Evolutionary conservation across 352 stramenopile species (phyloP), one percentile per base, ranked within the genome.

Genomic region (Globisporangium carolinianum): DNA sequence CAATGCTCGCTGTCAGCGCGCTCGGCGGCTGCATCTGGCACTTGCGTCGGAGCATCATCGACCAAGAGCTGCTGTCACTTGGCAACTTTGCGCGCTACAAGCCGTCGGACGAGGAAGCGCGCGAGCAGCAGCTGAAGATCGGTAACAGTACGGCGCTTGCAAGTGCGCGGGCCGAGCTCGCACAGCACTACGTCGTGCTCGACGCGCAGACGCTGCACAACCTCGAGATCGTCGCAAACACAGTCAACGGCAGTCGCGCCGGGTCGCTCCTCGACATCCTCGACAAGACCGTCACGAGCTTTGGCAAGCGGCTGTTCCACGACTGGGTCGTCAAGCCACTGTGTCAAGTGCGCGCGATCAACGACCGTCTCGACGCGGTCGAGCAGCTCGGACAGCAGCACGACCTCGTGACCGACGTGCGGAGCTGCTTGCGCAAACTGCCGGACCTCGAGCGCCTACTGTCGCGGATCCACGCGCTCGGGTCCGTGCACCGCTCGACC

Each of bases 201-300:
- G 97, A 99, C 65, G 96, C 94, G 11, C 96, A 96, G 39, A 98
- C 97, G 6, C 86, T 99, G 18, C 81, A 96, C 39, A 99, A 99
- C 63, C 77, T 99, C 10, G 97, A 99, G 71, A 79, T 98, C 15
- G 68, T 98, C 12, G 75, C 66, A 12, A 97, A 97, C 69, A 97
- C 76, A 71, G 93, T 83, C 62, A 94, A 97, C 61, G 84, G 94
- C 42, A 90, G 79, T 4, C 87, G 84, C 15, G 79, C 84, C 24
- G 96, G 96, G 5, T 97, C 86, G 18, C 77, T 99, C 12, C 98
- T 96, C 35, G 72, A 91, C 56, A 87, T 92, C 46, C 79, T 97
- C 61, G 84, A 95, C 65, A 92, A 94, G 62, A 94, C 84, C 0
- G 72, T 92, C 50, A 99, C 94, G 37, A 87, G 91, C 43, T 98